Conservation (phyloP, 176 grass and related monocot genomes). For the Raddia guianensis region DNA sequence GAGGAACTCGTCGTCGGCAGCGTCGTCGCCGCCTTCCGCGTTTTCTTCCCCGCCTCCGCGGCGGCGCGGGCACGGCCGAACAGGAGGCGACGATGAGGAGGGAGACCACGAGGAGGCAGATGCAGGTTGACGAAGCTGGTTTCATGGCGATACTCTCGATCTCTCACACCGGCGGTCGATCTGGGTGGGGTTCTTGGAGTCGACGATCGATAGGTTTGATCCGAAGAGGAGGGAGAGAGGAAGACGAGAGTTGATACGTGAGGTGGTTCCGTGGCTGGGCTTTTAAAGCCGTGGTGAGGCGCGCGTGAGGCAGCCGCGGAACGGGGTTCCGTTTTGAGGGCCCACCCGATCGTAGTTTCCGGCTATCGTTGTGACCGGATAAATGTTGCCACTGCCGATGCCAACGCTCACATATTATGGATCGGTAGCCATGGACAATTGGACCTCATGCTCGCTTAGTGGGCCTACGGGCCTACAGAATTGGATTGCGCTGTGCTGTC, state of each 20-base stretch:
- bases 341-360: too few species aligned
- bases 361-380: too few species aligned
- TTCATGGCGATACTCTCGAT: constrained; percentile 33
- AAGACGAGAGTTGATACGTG: background rate
- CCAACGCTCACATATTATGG: too few species aligned
- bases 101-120: background rate
- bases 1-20: constrained; percentile 29
- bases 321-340: too few species aligned
- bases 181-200: background rate
- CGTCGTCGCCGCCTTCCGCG: background rate
- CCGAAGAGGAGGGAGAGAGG: background rate
- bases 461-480: too few species aligned
- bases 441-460: too few species aligned
- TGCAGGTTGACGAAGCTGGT: background rate
- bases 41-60: background rate
- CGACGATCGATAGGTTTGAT: background rate
- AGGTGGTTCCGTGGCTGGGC: background rate
- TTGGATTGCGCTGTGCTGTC: too few species aligned
- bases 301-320: background rate
- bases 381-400: too few species aligned
- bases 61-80: constrained; percentile 6
- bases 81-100: constrained; percentile 24
- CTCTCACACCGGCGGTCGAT: background rate
- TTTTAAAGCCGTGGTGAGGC: constrained; percentile 44
- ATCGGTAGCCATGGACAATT: too few species aligned